Evolutionary conservation across 2,329 filamentous ascomycete genomes (phyloP).

Genomic region (Thielaviopsis euricoi): DNA sequence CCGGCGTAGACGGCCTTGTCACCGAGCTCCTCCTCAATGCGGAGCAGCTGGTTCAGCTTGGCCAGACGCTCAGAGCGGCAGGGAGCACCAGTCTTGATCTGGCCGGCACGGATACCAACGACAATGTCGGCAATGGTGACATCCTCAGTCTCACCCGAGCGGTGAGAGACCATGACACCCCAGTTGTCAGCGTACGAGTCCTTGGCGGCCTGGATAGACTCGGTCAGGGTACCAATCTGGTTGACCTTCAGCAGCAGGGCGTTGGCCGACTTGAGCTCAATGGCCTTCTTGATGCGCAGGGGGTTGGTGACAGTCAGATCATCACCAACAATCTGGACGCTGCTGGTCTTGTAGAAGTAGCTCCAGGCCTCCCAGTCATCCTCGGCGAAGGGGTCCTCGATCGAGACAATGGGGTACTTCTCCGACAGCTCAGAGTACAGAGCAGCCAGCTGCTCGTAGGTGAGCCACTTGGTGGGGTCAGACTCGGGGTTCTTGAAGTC

Average conservation of each 20-base stretch:
- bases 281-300: slow-evolving; percentile 97
- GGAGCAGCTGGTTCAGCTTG: slow-evolving; percentile 99
- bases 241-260: slow-evolving; percentile 98
- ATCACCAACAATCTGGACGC: slow-evolving; percentile 97
- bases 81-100: slow-evolving; percentile 98
- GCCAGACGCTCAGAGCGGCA: slow-evolving; percentile 93
- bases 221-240: slow-evolving; percentile 97
- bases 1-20: slow-evolving; percentile 84
- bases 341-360: slow-evolving; percentile 99
- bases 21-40: slow-evolving; percentile 98
- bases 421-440: slow-evolving; percentile 72
- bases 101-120: slow-evolving; percentile 86
- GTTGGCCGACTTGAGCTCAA: slow-evolving; percentile 97
- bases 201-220: slow-evolving; percentile 98
- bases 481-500: slow-evolving; percentile 99
- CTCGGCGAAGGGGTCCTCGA: slow-evolving; percentile 98
- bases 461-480: slow-evolving; percentile 94
- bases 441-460: slow-evolving; percentile 89
- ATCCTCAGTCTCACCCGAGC: slow-evolving; percentile 98
- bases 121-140: slow-evolving; percentile 98
- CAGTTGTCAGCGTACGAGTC: slow-evolving; percentile 90
- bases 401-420: slow-evolving; percentile 98
- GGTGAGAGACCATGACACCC: slow-evolving; percentile 99
- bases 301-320: slow-evolving; percentile 99
- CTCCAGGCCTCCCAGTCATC: slow-evolving; percentile 99